Evolutionary conservation across 2,329 filamentous ascomycete species (phyloP).

Genomic region (Penicillium polonicum): DNA sequence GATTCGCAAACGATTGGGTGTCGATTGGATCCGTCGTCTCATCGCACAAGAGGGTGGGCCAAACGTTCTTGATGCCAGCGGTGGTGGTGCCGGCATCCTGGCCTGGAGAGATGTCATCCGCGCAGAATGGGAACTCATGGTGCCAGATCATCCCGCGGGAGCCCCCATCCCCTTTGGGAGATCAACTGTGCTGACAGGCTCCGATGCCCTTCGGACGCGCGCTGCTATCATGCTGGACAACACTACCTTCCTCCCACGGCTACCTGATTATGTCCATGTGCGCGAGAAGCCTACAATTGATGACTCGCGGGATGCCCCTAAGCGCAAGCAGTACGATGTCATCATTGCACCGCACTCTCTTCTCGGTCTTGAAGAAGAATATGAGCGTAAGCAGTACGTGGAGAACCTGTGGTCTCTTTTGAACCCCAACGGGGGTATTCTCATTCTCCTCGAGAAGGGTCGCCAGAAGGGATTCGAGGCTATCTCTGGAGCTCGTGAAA

Average conservation of each 20-base stretch:
- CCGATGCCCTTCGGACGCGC: conserved; percentile 70
- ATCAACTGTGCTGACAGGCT: conserved; percentile 76
- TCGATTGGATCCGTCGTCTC: conserved; percentile 57
- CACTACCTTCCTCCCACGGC: conserved; percentile 84
- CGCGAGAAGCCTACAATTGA: conserved; percentile 59
- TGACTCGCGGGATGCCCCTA: conserved; percentile 52
- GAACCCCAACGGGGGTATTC: conserved; percentile 77
- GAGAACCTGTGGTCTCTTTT: conserved; percentile 89
- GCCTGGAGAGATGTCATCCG: conserved; percentile 69
- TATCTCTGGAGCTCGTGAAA: conserved; percentile 77
- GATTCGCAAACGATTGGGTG: conserved; percentile 59
- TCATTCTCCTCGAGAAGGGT: conserved; percentile 88
- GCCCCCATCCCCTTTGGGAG: conserved; percentile 57
- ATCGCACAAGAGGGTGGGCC: conserved; percentile 57
- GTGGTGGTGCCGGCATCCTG: conserved; percentile 60
- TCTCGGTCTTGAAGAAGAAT: conserved; percentile 72
- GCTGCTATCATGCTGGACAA: conserved; percentile 76
- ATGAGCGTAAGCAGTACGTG: conserved; percentile 72
- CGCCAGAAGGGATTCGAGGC: conserved; percentile 89
- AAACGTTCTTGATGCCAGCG: conserved; percentile 60
- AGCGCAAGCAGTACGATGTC: conserved; percentile 79
- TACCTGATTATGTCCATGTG: conserved; percentile 80
- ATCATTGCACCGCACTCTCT: conserved; percentile 86
- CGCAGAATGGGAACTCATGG: conserved; percentile 76
- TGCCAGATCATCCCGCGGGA: conserved; percentile 40